Percentiles rank a stretch among this genome's conserved stretches.
These are phyloP conservation scores for Coccomyxa subellipsoidea DNA, from an alignment of 163 green algal genomes.

Conservation along the genomic window DNA sequence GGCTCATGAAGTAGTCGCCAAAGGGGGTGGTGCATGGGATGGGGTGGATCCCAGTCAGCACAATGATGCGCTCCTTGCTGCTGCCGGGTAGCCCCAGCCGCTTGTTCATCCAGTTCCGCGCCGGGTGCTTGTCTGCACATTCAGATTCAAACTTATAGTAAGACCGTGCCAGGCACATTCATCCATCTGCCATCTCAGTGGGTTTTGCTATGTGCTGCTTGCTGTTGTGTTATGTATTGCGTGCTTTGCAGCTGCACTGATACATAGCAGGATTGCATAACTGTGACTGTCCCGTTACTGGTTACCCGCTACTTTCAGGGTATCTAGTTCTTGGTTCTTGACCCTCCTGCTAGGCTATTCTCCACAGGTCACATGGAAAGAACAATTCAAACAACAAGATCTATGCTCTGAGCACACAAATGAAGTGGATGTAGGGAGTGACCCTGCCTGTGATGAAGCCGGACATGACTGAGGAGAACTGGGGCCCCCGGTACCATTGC, in stretches of 20 bases:
- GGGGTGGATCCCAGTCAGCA: constrained; percentile 15
- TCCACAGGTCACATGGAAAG: too few relatives aligned
- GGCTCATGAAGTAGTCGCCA: constrained; percentile 16
- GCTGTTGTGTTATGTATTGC: too few relatives aligned
- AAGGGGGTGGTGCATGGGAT: constrained; percentile 19
- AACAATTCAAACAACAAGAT: neutral
- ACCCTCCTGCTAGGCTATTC: too few relatives aligned
- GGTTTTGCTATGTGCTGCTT: too few relatives aligned
- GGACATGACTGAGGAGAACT: constrained; percentile 16
- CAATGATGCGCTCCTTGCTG: neutral
- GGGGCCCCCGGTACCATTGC: constrained; percentile 21
- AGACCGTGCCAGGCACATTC: too few relatives aligned
- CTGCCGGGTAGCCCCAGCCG: neutral
- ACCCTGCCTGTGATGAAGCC: constrained; percentile 20
- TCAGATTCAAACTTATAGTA: too few relatives aligned
- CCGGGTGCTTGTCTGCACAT: neutral
- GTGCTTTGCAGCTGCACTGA: too few relatives aligned
- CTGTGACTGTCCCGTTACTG: too few relatives aligned
- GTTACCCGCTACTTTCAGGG: too few relatives aligned
- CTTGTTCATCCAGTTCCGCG: neutral
- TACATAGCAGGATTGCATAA: too few relatives aligned
- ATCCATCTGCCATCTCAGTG: too few relatives aligned
- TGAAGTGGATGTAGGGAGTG: neutral
- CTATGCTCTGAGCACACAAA: neutral
- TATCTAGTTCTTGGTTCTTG: too few relatives aligned